A percentile compares a stretch with the other conserved stretches of the same genome.
These are phyloP conservation scores for Selaginella tamariscina DNA, from an alignment of 75 land plant genomes.

Conservation along the genomic window DNA sequence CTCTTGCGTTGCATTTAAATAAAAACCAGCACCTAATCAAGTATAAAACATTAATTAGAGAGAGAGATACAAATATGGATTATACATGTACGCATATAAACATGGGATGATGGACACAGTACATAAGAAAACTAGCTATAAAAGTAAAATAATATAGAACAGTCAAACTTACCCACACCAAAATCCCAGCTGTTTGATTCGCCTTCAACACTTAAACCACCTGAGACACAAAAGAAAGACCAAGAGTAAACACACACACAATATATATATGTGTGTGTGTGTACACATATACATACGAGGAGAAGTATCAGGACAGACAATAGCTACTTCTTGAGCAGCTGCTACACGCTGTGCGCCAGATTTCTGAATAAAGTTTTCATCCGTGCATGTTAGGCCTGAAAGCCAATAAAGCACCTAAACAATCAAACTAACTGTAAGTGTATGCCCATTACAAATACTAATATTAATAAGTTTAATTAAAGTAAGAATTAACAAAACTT, in stretches of 20 bases:
- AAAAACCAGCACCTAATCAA: slow-evolving; percentile 85
- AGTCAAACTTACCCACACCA: slow-evolving; percentile 56
- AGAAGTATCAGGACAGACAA: slow-evolving; percentile 87
- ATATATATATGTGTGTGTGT: neutral
- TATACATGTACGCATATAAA: too few relatives aligned
- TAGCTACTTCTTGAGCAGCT: slow-evolving; percentile 58
- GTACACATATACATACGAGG: slow-evolving; percentile 46
- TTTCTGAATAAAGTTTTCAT: slow-evolving; percentile 87
- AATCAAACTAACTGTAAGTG: slow-evolving; percentile 5
- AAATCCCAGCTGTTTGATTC: slow-evolving; percentile 97
- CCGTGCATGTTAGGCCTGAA: slow-evolving; percentile 89
- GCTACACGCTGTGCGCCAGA: slow-evolving; percentile 95
- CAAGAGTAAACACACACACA: neutral
- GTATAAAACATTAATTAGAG: neutral
- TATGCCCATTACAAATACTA: neutral
- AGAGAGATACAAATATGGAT: too few relatives aligned
- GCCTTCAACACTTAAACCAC: slow-evolving; percentile 93
- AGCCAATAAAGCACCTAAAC: slow-evolving; percentile 85
- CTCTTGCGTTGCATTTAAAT: slow-evolving; percentile 88
- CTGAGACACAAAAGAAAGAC: slow-evolving; percentile 23
- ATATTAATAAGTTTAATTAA: too few relatives aligned
- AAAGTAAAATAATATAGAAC: neutral
- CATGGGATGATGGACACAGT: too few relatives aligned
- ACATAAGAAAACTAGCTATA: slow-evolving; percentile 1
- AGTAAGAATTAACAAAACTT: neutral